phyloP scores from a whole-genome alignment of 139 green algal genomes.

The Micractinium conductrix region DNA sequence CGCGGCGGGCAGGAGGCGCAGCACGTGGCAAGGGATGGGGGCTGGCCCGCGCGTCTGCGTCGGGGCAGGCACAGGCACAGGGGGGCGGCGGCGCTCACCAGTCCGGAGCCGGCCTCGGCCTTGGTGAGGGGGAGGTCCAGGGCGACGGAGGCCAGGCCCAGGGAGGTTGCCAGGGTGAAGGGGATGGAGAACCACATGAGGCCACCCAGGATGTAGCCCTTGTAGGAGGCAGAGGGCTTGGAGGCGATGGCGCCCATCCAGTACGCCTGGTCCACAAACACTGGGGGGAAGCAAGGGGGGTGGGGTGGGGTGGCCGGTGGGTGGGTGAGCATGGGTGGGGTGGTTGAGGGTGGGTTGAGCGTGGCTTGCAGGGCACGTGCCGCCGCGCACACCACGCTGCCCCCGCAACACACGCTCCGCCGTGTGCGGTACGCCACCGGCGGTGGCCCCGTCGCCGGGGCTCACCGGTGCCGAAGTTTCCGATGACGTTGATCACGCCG shows the following conservation, averaged over 20 bases:
- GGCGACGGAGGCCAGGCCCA: conserved; percentile 86
- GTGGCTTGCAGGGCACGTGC: too few species aligned
- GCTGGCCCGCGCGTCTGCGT: too few species aligned
- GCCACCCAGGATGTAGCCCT: conserved; percentile 82
- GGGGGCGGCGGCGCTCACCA: too few species aligned
- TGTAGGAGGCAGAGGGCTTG: conserved; percentile 82
- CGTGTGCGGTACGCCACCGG: too few species aligned
- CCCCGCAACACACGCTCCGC: too few species aligned
- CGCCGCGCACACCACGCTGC: too few species aligned
- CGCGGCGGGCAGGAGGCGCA: too few species aligned
- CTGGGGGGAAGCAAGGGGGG: background rate
- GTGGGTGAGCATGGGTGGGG: background rate
- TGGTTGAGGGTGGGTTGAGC: too few species aligned
- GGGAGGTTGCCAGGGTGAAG: conserved; percentile 92
- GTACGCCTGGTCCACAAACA: conserved; percentile 72
- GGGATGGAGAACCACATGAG: conserved; percentile 95
- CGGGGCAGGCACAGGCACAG: too few species aligned
- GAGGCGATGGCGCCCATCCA: conserved; percentile 93
- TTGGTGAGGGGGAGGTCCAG: conserved; percentile 88
- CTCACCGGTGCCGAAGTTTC: too few species aligned
- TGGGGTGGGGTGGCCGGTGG: background rate
- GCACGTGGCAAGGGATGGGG: too few species aligned
- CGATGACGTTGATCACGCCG: conserved; percentile 95
- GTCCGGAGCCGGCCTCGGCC: conserved; percentile 69
- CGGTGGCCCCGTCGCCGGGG: too few species aligned